Base-by-base conservation (phyloP, 176 grass and related monocot genomes). In the Guadua angustifolia region DNA sequence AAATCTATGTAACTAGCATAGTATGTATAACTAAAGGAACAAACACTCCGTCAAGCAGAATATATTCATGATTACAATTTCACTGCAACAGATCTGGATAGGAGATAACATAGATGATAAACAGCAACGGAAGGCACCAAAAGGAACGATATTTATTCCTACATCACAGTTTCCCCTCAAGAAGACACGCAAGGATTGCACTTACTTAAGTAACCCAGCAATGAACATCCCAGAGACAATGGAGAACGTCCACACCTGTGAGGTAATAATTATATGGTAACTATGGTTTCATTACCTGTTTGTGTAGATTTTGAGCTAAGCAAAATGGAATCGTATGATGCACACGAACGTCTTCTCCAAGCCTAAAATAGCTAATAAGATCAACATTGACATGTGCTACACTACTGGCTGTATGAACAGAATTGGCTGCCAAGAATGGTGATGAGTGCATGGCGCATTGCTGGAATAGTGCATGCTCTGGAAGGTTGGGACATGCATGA, bases 381-480 rank as follows among this genome's bases (percentile, higher is more conserved):
- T 71, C 16, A 8, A 32, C 43, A 88, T 19, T 50, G 7, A 24
- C 51, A 82, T 43, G 46, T 53, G 58, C 51, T 33, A 79, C 56
- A 22, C 71, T 57, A 64, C 15, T 39, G 46, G 55, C 25, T 82
- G 26, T 78, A 43, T 78, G 38, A 44, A 73, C 66, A 95, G 95
- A 95, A 98, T 78, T 98, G 95, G 95, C 68, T 95, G 80, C 95
- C 91, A 15, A 93, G 95, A 93, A 90, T 91, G 91, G 95, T 98
- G 36, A 98, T 92, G 87, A 95, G 95, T 25, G 92, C 92, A 53
- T 93, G 90, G 85, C 91, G 89, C 25, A 84, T 95, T 82, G 95
- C 89, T 35, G 92, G 87, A 74, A 95, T 93, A 82, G 73, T 93
- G 18, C 91, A 98, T 39, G 91, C 89, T 76, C 56, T 95, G 44